Evolutionary conservation across 2,329 filamentous ascomycete species (phyloP).

Genomic region (Fonsecaea pugnacius): DNA sequence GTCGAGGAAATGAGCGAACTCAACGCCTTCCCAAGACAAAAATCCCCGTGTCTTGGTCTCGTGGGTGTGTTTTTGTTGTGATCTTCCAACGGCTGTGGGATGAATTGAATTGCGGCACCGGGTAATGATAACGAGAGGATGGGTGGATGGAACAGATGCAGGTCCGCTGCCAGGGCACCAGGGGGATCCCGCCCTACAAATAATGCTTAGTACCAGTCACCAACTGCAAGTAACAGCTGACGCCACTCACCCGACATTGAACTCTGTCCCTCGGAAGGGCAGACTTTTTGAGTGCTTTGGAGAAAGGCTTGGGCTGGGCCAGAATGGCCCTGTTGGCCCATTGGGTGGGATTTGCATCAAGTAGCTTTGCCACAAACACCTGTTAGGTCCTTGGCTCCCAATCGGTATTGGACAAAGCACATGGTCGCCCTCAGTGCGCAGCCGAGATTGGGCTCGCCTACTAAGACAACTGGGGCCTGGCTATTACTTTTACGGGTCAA

Average conservation of each 20-base stretch:
- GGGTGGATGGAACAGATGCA: not conserved
- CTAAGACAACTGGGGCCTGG: not conserved
- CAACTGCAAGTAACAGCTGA: not conserved
- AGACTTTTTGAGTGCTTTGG: not conserved
- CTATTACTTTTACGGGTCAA: not conserved
- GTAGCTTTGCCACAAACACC: not conserved
- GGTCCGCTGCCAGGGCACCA: not conserved
- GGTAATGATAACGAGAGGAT: conserved; percentile 1
- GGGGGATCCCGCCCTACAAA: conserved; percentile 1
- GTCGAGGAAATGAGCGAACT: not conserved
- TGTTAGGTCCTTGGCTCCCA: not conserved
- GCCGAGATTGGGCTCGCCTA: not conserved
- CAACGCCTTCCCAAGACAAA: not conserved
- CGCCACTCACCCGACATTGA: not conserved
- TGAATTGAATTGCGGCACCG: not conserved
- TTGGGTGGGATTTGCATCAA: not conserved
- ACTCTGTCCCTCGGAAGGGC: not conserved
- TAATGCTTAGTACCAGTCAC: not conserved
- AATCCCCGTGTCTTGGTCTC: not conserved
- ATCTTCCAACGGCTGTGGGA: not conserved
- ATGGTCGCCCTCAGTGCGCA: not conserved
- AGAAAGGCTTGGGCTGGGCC: not conserved
- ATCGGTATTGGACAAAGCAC: not conserved
- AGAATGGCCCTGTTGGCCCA: not conserved
- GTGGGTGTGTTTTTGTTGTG: not conserved